Base-by-base conservation (phyloP, 257 asterid species). In the Jacaranda copaia region DNA sequence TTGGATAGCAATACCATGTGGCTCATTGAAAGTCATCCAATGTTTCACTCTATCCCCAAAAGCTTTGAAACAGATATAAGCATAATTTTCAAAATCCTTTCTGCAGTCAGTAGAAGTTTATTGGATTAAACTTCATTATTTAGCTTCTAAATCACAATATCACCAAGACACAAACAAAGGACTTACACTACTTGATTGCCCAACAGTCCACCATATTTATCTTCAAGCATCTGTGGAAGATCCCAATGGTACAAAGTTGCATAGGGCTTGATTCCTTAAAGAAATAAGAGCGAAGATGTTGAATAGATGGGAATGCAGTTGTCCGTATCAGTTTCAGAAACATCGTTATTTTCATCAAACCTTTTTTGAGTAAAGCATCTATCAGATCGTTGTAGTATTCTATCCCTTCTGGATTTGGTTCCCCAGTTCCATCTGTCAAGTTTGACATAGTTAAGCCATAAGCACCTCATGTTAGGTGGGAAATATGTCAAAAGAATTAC, bases 1-100 rank as follows among this genome's bases (percentile, higher is more conserved):
- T 84, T 84, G 89, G 79, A 93, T 91, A 16, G 97, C 86, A 16
- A 90, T 85, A 36, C 96, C 96, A 5, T 84, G 96, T 25, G 97
- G 98, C 89, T 93, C 98, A 18, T 93, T 93, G 89, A 93, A 91
- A n/a, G 96, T 93, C 63, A 91, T 85, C 98, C 97, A 93, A 68
- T 90, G 78, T 75, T 91, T 93, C 61, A 91, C 98, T 82, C 96
- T 83, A 67, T 91, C 89, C 25, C 98, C 98, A 69, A 91, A 90
- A 2, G 88, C 92, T 81, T 86, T 45, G 83, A 91, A 93, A 85
- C 98, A 93, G 3, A 94, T 83, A 59, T 70, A 72, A 3, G 97
- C 98, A 80, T 88, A 93, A 3, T 79, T 73, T 77, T 86, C 91
- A 45, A 91, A 93, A 82, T 93, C 96, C 57, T 83, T 75, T 76